These are phyloP conservation scores for Lipomyces mesembrius DNA, from an alignment of 805 yeast species.

Conservation along the genomic window DNA sequence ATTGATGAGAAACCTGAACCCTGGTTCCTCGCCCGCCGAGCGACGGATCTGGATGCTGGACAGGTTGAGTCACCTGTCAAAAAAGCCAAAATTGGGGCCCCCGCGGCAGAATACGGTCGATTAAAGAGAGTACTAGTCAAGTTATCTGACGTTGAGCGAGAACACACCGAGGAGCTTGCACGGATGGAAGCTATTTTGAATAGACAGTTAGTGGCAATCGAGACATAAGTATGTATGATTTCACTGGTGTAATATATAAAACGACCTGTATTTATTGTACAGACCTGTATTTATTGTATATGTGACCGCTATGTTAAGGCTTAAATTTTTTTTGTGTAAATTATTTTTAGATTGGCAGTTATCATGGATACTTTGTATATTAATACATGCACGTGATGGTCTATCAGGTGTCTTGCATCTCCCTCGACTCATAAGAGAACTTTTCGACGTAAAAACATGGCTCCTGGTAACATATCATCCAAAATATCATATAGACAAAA, in stretches of 20 bases:
- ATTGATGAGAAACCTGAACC: constrained; percentile 51
- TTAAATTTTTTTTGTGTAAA: background rate
- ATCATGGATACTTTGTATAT: constrained; percentile 1
- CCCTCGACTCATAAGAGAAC: background rate
- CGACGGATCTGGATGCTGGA: background rate
- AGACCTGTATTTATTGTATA: background rate
- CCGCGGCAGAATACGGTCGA: background rate
- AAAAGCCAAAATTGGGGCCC: background rate
- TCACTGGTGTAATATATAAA: background rate
- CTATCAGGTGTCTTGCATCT: background rate
- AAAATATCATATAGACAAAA: constrained; percentile 3
- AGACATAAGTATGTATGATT: background rate
- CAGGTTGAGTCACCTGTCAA: constrained; percentile 8
- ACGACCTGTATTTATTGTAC: background rate
- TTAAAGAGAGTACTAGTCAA: constrained; percentile 23
- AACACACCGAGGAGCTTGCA: constrained; percentile 27
- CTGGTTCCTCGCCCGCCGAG: constrained; percentile 41
- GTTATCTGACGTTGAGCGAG: constrained; percentile 28
- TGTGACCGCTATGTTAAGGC: background rate
- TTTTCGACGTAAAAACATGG: constrained; percentile 3
- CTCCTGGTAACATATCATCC: constrained; percentile 8
- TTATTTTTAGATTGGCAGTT: background rate
- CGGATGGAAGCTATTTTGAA: constrained; percentile 31
- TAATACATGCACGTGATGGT: background rate
- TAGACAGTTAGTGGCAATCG: constrained; percentile 18